Evolutionary conservation across 2,329 filamentous ascomycete species (phyloP).

Genomic region (Aspergillus fumigatiaffinis): DNA sequence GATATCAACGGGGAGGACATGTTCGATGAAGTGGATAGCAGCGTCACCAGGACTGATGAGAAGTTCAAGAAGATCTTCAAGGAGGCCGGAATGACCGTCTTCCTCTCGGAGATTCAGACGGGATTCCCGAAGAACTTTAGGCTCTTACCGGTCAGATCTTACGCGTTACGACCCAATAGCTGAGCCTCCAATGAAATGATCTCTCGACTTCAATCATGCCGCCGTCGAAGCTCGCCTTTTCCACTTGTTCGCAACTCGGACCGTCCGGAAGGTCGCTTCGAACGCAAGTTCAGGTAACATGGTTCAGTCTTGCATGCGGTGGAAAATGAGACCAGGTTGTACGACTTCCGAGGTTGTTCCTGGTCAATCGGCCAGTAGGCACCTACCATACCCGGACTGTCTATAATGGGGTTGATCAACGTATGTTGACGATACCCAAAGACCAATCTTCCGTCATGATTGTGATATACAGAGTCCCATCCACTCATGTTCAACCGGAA

Average conservation of each 20-base stretch:
- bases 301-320: not conserved
- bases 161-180: constrained; percentile 61
- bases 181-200: constrained; percentile 1
- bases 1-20: constrained; percentile 55
- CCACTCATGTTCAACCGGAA: not conserved
- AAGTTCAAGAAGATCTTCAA: constrained; percentile 70
- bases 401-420: not conserved
- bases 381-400: not conserved
- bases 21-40: constrained; percentile 72
- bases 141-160: constrained; percentile 72
- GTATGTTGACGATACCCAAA: no score
- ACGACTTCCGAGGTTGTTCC: no score
- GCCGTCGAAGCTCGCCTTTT: not conserved
- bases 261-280: not conserved
- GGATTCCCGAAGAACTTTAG: constrained; percentile 61
- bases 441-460: not conserved
- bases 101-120: constrained; percentile 67
- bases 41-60: constrained; percentile 70
- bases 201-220: not conserved
- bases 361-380: no score
- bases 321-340: not conserved
- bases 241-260: not conserved
- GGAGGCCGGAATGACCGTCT: constrained; percentile 63
- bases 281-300: not conserved
- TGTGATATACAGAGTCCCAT: not conserved